Evolutionary conservation across 805 yeast genomes (phyloP).

Genomic region (Nakazawaea ishiwadae): DNA sequence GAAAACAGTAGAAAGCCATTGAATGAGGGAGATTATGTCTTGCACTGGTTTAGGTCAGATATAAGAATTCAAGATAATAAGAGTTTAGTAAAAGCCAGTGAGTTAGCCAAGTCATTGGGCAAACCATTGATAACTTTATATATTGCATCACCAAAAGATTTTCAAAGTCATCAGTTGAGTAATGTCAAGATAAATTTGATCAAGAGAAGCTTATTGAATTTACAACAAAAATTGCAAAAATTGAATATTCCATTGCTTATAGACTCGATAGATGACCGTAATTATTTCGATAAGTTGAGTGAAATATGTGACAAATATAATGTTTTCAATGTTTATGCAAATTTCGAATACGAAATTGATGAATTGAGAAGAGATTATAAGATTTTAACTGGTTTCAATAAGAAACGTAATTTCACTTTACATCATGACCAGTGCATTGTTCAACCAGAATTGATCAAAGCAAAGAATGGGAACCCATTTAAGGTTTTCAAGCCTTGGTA

Average conservation of each 20-base stretch:
- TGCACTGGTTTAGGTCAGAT: constrained; percentile 46
- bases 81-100: constrained; percentile 32
- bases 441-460: constrained; percentile 31
- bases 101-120: constrained; percentile 23
- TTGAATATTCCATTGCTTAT: constrained; percentile 33
- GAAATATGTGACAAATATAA: constrained; percentile 23
- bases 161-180: constrained; percentile 38
- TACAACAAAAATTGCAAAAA: constrained; percentile 26
- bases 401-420: constrained; percentile 22
- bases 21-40: constrained; percentile 20
- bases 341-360: constrained; percentile 40
- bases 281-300: constrained; percentile 21
- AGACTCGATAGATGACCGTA: constrained; percentile 19
- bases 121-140: constrained; percentile 36
- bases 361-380: constrained; percentile 30
- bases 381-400: constrained; percentile 16
- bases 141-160: constrained; percentile 34
- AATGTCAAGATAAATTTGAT: constrained; percentile 37
- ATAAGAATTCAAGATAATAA: constrained; percentile 40
- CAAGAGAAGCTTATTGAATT: constrained; percentile 26
- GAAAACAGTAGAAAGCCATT: not conserved
- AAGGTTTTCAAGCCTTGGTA: constrained; percentile 43
- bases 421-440: constrained; percentile 37
- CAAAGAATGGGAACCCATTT: constrained; percentile 32
- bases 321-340: constrained; percentile 27